phyloP scores from a whole-genome alignment of 2,329 filamentous ascomycete species.

The Exophiala dermatitidis region DNA sequence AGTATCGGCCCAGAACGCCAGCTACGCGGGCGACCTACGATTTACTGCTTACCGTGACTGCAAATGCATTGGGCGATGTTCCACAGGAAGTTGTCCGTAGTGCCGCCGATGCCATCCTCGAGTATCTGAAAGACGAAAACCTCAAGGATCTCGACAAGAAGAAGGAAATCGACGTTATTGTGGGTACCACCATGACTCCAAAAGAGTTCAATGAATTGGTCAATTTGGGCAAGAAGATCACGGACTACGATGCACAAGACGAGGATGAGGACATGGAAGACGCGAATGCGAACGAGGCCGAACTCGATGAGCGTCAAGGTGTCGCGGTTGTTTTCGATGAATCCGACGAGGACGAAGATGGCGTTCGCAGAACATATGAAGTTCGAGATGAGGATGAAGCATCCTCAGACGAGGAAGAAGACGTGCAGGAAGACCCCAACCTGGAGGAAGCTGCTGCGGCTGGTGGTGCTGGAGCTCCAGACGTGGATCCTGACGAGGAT shows the following conservation, averaged over 20 bases:
- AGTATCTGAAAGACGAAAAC: conserved; percentile 89
- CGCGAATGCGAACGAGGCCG: conserved; percentile 57
- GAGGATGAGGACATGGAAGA: conserved; percentile 84
- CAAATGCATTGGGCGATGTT: conserved; percentile 82
- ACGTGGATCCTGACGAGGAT: conserved; percentile 44
- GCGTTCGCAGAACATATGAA: conserved; percentile 69
- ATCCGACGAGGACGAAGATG: conserved; percentile 74
- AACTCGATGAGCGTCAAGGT: conserved; percentile 89
- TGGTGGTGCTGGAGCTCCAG: conserved; percentile 36
- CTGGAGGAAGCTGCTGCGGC: conserved; percentile 46
- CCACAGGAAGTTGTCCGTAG: conserved; percentile 86
- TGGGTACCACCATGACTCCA: conserved; percentile 71
- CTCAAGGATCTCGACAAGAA: conserved; percentile 98
- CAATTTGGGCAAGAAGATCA: conserved; percentile 97
- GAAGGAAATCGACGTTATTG: conserved; percentile 88
- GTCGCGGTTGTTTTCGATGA: conserved; percentile 97
- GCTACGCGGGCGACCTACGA: conserved; percentile 91
- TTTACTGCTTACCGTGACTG: conserved; percentile 84
- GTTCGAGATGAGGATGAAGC: conserved; percentile 73
- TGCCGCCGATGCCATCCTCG: conserved; percentile 83
- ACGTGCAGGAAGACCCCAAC: conserved; percentile 54
- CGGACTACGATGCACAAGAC: conserved; percentile 93
- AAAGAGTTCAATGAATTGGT: conserved; percentile 97
- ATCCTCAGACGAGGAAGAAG: conserved; percentile 70
- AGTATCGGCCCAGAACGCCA: conserved; percentile 83